Base-by-base conservation (phyloP, 2,329 filamentous ascomycete species). In the Tolypocladium amazonense region DNA sequence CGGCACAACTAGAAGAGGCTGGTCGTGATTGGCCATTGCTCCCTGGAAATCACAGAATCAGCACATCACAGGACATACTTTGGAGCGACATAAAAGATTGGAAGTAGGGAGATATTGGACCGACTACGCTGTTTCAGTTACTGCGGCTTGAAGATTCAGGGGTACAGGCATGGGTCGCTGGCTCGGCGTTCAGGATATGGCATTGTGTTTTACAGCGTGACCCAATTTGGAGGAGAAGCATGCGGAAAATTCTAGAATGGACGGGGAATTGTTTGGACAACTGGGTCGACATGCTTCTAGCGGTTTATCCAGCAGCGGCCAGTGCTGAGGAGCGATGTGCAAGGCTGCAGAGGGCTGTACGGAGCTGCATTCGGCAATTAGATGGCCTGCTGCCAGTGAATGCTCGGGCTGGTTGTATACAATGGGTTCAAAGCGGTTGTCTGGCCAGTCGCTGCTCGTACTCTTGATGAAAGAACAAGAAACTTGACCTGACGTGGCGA, bases 1-100 rank as follows among this genome's bases (percentile, higher is more conserved):
- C 41, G 72, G 72, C 54, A 70, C 69, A 55, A 69, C 67, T 20
- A 69, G 71, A 61, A 67, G 74, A 57, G 74, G 72, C n/a, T 77
- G 75, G 75, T 73, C 62, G 67, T 59, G 27, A 39, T n/a, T 15
- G 47, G 30, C 7, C 27, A 6, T 33, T 30, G 15, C 3, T 5
- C 18, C 27, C n/a, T 33, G 47, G n/a, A 18, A 1, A 20, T 14
- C 4, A 8, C 27, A 52, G 27, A 27, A 27, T 20, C 27, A 52
- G 47, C 27, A 33, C 47, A 33, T 52, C 18, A 33, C 27, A 33
- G 8, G 47, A 18, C 30, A 33, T 52, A 33, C 47, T 6, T n/a
- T 52, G 30, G 12, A 52, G 27, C 47, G 47, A n/a, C 47, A 12
- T 30, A 33, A 18, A 52, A 52, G 47, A 52, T 52, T 52, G 47